Percentiles rank a stretch among this genome's conserved stretches.
These are phyloP conservation scores for Ogataea nakhonphanomensis DNA, from an alignment of 805 yeast species.

Conservation along the genomic window DNA sequence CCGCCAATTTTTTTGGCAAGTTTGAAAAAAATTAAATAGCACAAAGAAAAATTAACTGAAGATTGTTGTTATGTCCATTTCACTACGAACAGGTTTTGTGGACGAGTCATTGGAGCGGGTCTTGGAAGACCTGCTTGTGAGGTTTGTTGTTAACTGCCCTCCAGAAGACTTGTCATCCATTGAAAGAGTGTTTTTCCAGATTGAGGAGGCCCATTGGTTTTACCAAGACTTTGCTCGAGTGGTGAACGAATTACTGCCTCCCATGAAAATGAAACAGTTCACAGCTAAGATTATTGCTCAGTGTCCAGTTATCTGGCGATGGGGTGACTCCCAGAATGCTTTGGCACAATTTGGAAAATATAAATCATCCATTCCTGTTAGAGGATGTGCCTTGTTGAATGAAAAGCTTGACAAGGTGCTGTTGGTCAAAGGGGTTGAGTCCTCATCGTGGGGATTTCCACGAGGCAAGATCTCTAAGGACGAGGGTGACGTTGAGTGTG, in stretches of 20 bases:
- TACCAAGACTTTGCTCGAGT: constrained; percentile 79
- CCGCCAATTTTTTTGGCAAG: constrained; percentile 6
- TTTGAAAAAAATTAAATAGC: constrained; percentile 5
- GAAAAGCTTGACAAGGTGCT: constrained; percentile 64
- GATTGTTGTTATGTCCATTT: constrained; percentile 31
- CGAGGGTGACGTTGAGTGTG: constrained; percentile 85
- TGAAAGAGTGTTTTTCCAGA: constrained; percentile 83
- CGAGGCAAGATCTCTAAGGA: constrained; percentile 94
- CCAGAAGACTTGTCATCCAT: constrained; percentile 81
- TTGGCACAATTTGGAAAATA: constrained; percentile 75
- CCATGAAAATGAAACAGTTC: constrained; percentile 72
- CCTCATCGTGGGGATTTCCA: constrained; percentile 89
- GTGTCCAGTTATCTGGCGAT: constrained; percentile 78
- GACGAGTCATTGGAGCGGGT: constrained; percentile 68
- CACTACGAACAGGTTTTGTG: constrained; percentile 43
- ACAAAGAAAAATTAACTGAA: constrained; percentile 3
- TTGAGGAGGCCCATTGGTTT: constrained; percentile 99
- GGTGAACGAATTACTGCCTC: constrained; percentile 71
- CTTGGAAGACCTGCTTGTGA: constrained; percentile 79
- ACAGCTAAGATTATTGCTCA: constrained; percentile 62
- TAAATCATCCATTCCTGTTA: constrained; percentile 87
- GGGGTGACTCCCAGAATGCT: constrained; percentile 82
- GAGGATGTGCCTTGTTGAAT: constrained; percentile 91
- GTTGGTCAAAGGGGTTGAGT: constrained; percentile 80
- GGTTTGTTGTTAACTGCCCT: constrained; percentile 91